Conservation (phyloP, 2,329 filamentous ascomycete species). For the Diaporthe sp. region DNA sequence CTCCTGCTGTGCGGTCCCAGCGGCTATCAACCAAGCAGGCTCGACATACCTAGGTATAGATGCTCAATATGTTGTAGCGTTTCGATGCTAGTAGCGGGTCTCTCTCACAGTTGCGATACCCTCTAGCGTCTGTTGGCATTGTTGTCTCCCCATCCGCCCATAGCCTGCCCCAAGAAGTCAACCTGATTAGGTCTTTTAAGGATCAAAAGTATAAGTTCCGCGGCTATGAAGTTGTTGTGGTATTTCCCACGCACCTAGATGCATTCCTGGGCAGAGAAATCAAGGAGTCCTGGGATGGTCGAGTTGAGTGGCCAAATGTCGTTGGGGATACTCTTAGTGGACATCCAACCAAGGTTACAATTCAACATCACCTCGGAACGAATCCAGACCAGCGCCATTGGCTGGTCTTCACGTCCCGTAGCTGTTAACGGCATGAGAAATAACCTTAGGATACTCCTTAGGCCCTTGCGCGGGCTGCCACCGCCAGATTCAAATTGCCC, state of each 20-base stretch:
- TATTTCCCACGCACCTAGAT: background rate
- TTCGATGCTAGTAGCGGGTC: background rate
- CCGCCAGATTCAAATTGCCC: background rate
- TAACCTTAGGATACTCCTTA: no score
- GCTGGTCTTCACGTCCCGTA: background rate
- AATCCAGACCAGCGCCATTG: background rate
- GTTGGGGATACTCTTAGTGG: constrained; percentile 34
- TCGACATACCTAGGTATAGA: background rate
- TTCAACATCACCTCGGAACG: background rate
- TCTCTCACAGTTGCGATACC: background rate
- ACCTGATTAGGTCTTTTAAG: background rate
- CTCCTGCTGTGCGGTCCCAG: background rate
- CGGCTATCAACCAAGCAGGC: background rate
- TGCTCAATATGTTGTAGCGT: no score
- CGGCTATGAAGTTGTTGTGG: background rate
- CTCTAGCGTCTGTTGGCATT: background rate
- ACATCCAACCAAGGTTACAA: constrained; percentile 28
- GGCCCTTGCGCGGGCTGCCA: background rate
- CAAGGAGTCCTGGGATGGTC: constrained; percentile 27
- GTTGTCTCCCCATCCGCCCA: background rate
- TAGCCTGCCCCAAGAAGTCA: background rate
- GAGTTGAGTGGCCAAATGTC: constrained; percentile 32
- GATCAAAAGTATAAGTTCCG: background rate
- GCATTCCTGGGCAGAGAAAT: constrained; percentile 19
- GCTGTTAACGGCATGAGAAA: background rate